Percentiles rank a stretch among this genome's conserved stretches.
phyloP scores from a whole-genome alignment of 2,329 filamentous ascomycete genomes.

The Calonectria multiphialidica region DNA sequence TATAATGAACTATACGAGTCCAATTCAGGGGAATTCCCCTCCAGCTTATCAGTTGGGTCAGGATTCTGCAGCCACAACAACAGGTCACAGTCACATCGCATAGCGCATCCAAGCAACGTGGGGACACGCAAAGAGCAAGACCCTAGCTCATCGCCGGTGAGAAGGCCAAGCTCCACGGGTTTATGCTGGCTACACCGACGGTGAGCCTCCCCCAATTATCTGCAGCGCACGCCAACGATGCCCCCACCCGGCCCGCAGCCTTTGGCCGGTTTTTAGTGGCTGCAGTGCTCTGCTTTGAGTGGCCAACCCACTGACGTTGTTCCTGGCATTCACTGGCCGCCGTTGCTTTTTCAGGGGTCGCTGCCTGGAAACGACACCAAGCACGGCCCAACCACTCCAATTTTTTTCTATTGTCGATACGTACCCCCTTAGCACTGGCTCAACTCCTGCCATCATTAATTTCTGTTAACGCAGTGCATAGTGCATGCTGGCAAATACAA shows the following conservation, averaged over 20 bases:
- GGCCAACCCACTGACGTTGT: not conserved
- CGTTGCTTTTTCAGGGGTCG: conserved; percentile 12
- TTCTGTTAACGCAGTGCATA: conserved; percentile 41
- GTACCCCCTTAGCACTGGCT: conserved; percentile 26
- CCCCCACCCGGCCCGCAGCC: not conserved
- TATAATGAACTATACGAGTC: too few relatives aligned
- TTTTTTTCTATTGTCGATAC: conserved; percentile 29
- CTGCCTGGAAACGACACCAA: conserved; percentile 25
- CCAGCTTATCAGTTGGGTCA: not conserved
- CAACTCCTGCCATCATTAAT: conserved; percentile 48
- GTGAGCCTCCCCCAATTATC: not conserved
- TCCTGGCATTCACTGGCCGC: not conserved
- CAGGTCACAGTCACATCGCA: not conserved
- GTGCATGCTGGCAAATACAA: not conserved
- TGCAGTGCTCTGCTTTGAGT: conserved; percentile 3
- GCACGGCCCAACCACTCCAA: conserved; percentile 42
- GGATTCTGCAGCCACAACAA: conserved; percentile 5
- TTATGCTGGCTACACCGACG: conserved; percentile 3
- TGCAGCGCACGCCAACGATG: not conserved
- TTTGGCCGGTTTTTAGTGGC: not conserved
- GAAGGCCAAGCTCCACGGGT: not conserved
- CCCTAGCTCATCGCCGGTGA: conserved; percentile 19
- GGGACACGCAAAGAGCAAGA: not conserved
- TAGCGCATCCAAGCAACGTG: not conserved
- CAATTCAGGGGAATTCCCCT: not conserved